phyloP scores from a whole-genome alignment of 192 early-diverging fungal genomes.

The Coemansia sp. region DNA sequence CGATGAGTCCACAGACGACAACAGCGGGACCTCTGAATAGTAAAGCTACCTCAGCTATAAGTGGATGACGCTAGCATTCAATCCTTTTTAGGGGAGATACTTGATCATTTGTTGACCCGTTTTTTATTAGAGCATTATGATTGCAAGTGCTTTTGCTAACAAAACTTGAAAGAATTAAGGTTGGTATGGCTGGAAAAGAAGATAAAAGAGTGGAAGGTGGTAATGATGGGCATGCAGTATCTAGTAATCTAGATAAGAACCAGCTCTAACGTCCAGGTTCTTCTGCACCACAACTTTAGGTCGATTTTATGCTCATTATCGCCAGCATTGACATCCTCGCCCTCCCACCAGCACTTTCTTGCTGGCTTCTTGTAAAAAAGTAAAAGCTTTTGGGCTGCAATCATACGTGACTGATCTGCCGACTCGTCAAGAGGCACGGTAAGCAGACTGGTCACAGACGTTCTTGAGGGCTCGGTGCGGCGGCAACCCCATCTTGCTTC shows the following conservation, averaged over 20 bases:
- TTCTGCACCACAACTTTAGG: slow-evolving; percentile 72
- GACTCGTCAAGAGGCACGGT: slow-evolving; percentile 71
- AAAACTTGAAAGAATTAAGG: background rate
- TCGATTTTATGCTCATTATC: slow-evolving; percentile 57
- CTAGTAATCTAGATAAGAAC: slow-evolving; percentile 48
- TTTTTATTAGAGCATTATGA: background rate
- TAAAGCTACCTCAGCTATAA: background rate
- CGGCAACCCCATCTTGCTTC: slow-evolving; percentile 76
- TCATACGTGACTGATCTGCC: slow-evolving; percentile 65
- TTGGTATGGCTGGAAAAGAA: background rate
- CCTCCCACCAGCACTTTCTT: slow-evolving; percentile 86
- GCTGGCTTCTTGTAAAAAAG: slow-evolving; percentile 83
- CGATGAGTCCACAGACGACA: background rate
- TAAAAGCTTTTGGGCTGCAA: slow-evolving; percentile 73
- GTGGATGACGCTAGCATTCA: too few relatives aligned
- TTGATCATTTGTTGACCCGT: too few relatives aligned
- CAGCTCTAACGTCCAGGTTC: slow-evolving; percentile 79
- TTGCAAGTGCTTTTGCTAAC: background rate
- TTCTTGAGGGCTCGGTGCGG: slow-evolving; percentile 65
- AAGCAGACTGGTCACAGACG: slow-evolving; percentile 68
- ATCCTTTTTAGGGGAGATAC: too few relatives aligned
- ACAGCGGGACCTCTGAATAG: slow-evolving; percentile 12
- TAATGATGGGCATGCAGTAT: background rate
- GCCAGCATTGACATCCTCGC: slow-evolving; percentile 63
- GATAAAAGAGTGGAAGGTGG: background rate